Percentiles rank a stretch among this genome's conserved stretches.
These are phyloP conservation scores for Sphaerulina musiva DNA, from an alignment of 2,329 filamentous ascomycete genomes.

Conservation along the genomic window DNA sequence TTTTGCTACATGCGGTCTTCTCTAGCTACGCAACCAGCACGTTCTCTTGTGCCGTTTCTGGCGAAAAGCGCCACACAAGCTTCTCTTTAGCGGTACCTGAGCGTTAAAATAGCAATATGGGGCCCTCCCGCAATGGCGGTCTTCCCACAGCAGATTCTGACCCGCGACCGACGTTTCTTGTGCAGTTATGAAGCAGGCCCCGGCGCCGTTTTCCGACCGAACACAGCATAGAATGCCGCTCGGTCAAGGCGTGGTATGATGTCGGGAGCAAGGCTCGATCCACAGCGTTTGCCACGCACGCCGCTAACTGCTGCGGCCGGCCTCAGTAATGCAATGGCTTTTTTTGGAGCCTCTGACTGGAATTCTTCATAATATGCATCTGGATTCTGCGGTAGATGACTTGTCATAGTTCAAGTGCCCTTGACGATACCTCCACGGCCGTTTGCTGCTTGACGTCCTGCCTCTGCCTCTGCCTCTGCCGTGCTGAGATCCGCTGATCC, in stretches of 20 bases:
- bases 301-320: neutral
- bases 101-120: neutral
- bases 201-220: neutral
- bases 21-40: constrained; percentile 2
- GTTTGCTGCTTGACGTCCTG: no score
- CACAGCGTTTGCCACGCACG: neutral
- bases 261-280: neutral
- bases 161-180: neutral
- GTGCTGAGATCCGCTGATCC: no score
- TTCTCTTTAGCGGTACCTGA: neutral
- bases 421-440: no score
- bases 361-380: neutral
- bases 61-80: constrained; percentile 3
- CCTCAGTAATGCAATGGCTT: constrained; percentile 4
- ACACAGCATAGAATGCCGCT: neutral
- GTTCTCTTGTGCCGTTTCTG: neutral
- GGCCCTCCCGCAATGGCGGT: neutral
- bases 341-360: neutral
- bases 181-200: neutral
- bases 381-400: neutral
- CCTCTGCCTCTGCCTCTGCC: no score
- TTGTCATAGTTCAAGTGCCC: neutral
- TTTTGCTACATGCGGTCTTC: neutral
- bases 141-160: neutral
- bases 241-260: neutral